Percentiles rank a stretch among this genome's conserved stretches.
phyloP scores from a whole-genome alignment of 805 yeast genomes.

The Ogataea chonburiensis region DNA sequence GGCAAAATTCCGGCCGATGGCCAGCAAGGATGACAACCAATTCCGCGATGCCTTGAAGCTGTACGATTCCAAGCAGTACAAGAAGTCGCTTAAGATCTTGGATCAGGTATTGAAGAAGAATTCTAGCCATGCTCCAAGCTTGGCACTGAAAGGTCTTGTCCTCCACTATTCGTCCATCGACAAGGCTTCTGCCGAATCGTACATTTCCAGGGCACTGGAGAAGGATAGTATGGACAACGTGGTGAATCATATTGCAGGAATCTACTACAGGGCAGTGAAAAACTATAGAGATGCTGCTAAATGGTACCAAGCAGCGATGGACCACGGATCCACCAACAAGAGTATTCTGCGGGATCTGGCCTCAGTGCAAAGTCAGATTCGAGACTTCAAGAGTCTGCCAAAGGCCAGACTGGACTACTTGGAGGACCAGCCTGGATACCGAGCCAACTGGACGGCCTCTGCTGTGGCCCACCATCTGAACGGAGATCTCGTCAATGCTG shows the following conservation, averaged over 20 bases:
- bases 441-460: slow-evolving; percentile 87
- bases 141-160: slow-evolving; percentile 81
- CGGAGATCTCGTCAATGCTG: slow-evolving; percentile 65
- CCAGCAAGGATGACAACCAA: slow-evolving; percentile 63
- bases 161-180: slow-evolving; percentile 53
- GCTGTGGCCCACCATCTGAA: slow-evolving; percentile 83
- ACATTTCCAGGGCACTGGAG: slow-evolving; percentile 58
- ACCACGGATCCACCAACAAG: slow-evolving; percentile 73
- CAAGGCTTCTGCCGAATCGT: slow-evolving; percentile 59
- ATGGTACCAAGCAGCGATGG: slow-evolving; percentile 72
- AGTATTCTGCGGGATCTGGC: slow-evolving; percentile 82
- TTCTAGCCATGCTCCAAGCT: slow-evolving; percentile 72
- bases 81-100: slow-evolving; percentile 73
- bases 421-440: slow-evolving; percentile 72
- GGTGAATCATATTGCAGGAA: slow-evolving; percentile 82
- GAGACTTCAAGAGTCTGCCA: slow-evolving; percentile 65
- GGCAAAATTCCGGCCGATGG: slow-evolving; percentile 8
- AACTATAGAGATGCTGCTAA: slow-evolving; percentile 75
- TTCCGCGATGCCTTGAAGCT: slow-evolving; percentile 80
- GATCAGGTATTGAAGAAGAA: slow-evolving; percentile 77
- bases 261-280: slow-evolving; percentile 68
- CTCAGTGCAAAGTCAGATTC: slow-evolving; percentile 71
- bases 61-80: slow-evolving; percentile 84
- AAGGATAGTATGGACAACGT: slow-evolving; percentile 64
- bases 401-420: slow-evolving; percentile 66